Base-by-base conservation (phyloP, 1,284 basidiomycete species). In the Veloporphyrellus conicus region DNA sequence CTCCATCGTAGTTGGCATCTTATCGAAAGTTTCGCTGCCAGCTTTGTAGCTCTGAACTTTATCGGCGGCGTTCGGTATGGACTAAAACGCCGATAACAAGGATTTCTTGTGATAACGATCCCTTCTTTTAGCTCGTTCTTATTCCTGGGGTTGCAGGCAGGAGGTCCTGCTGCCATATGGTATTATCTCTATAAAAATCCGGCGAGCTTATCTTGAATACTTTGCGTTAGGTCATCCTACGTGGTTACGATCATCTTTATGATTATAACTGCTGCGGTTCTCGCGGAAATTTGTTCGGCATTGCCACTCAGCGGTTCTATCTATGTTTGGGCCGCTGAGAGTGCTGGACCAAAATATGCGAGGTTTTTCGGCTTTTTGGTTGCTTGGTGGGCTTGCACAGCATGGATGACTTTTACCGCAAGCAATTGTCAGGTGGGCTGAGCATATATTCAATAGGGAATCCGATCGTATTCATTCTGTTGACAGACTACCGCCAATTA, bases 311-410 rank as follows among this genome's bases (percentile, higher is more conserved):
- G 87, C 47, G 90, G 90, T 8, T 91, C 88, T 8, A 92, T 93
- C 64, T 93, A 93, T 67, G 82, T 91, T 48, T 93, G 90, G 90
- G 86, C 88, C 0, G 90, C 89, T 23, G 90, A 90, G 61, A 89
- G 88, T 55, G 90, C 87, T 5, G 90, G 90, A 3, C 82, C 82
- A 12, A 90, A 87, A 57, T 84, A 89, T 59, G 87, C 81, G 3
- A 75, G 89, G 34, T 85, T 92, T 65, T 80, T 90, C 55, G 90
- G 88, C 2, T 92, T 93, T 69, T 66, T 90, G 45, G 90, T 93
- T 23, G 89, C 90, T 38, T 92, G 87, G 87, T 92, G 89, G 89
- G 76, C 87, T 22, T 82, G 79, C 52, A 91, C 90, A 1, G 90
- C 90, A 15, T 93, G 90, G 90, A 90, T 90, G 79, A 91, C 89